Base-by-base conservation (phyloP, 106 monocot genomes). In the Allium cepa region DNA sequence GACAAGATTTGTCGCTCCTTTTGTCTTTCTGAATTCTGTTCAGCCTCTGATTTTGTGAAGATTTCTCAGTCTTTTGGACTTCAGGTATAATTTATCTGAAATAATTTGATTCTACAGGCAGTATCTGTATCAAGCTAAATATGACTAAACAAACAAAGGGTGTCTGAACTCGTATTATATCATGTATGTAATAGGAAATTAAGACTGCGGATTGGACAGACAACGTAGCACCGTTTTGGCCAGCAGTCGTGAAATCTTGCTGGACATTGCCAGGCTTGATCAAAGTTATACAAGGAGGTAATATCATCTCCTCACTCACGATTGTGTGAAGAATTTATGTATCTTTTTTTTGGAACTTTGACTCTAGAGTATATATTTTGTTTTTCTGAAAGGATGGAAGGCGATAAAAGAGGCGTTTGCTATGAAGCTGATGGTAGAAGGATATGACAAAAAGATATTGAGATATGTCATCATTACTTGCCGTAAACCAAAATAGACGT, bases 191-290 rank as follows among this genome's bases (percentile, higher is more conserved):
- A 11, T 69, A 99, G 97, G 82, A 99, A 75, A 83, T 99, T 12
- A 89, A 72, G 69, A 81, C 63, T 2, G 84, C 89, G 14, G 92
- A 99, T 74, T 93, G 92, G 97, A 85, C 97, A 0, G 90, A 89
- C 26, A 87, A 99, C 26, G 97, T 91, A 13, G 94, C 94, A 16
- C 97, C 97, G 16, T 92, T 92, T 73, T 93, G 97, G 97, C 90
- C 90, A 46, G 97, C 97, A 4, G 92, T 93, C 2, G 84, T 99
- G 11, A 62, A 27, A 13, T 90, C 97, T 0, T 82, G 84, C 11
- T 72, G 92, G 13, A 99, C 97, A 17, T 90, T 78, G 84, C 48
- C 16, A 9, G 92, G 97, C 10, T 78, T 99, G 64, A 82, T 75
- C 16, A 84, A 89, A 58, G 71, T 99, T 26, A 18, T 99, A 46